Base-by-base conservation (phyloP, 495 filamentous ascomycete species). In the Bacidia gigantensis region DNA sequence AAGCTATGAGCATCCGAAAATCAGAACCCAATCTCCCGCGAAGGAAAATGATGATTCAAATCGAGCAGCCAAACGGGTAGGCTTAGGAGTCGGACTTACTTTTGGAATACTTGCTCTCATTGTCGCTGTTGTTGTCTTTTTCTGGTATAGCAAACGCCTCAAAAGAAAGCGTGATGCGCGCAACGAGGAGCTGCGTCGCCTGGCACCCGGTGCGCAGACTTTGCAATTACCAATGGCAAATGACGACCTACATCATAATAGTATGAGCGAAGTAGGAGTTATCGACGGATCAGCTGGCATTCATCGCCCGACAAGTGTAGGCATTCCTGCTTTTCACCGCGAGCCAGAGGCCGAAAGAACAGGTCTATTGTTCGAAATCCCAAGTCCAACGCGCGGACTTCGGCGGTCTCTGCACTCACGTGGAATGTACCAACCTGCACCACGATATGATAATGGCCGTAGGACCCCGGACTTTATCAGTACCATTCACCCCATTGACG, bases 71-170 rank as follows among this genome's bases (percentile, higher is more conserved):
- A 67, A 80, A 56, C 78, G 82, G 50, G 70, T 76, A 14, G 83
- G 80, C 7, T 70, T 95, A 0, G 87, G 86, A 5, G 72, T 80
- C n/a, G 87, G 90, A 0, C 55, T 95, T 1, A 83, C 82, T 5
- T 57, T 93, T 20, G 83, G 83, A 1, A 61, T 83, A 2, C 68
- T 77, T 2, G 70, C 79, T 2, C 61, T 81, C 5, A 57, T 80
- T 2, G 62, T 66, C 0, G 59, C 78, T 2, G 55, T 78, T 3
- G 46, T 77, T 2, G 61, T 79, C 23, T 80, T 69, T 60, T 70
- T 81, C 54, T 77, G 73, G 63, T 86, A 82, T 55, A 69, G 64
- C 49, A 69, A 77, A 41, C 73, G 72, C 21, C 72, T 77, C 9
- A 71, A 67, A 57, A 60, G 62, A 11, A 62, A 67, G 22, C 71